These are phyloP conservation scores for Aspergillus piperis DNA, from an alignment of 2,329 filamentous ascomycete genomes.

Conservation along the genomic window DNA sequence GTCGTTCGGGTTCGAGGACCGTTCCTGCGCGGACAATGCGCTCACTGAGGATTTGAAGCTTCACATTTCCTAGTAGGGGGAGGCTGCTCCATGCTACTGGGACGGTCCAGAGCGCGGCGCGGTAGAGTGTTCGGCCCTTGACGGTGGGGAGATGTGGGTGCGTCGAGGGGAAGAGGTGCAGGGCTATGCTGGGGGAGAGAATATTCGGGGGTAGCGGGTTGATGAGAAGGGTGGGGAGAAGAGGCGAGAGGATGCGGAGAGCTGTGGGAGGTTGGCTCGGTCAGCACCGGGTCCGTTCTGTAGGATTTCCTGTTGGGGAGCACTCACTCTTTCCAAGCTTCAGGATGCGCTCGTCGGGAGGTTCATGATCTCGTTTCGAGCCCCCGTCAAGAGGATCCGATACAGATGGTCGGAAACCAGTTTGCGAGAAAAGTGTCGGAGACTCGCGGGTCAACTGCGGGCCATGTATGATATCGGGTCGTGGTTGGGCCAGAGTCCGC, in stretches of 20 bases:
- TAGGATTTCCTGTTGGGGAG: not conserved
- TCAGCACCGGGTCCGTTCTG: constrained; percentile 8
- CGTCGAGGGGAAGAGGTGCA: constrained; percentile 65
- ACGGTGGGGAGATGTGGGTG: constrained; percentile 78
- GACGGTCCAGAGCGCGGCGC: constrained; percentile 91
- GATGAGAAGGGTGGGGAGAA: constrained; percentile 61
- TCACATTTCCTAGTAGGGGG: constrained; percentile 86
- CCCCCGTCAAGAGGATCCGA: constrained; percentile 24
- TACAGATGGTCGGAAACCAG: constrained; percentile 22
- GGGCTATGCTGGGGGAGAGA: constrained; percentile 61
- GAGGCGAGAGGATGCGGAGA: constrained; percentile 62
- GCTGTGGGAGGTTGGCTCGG: constrained; percentile 42
- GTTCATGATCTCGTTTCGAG: constrained; percentile 45
- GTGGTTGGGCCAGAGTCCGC: constrained; percentile 39
- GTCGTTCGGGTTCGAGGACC: constrained; percentile 38
- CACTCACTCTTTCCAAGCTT: constrained; percentile 63
- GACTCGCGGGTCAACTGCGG: constrained; percentile 34
- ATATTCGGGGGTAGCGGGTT: constrained; percentile 64
- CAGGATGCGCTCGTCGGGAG: constrained; percentile 60
- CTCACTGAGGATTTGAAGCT: constrained; percentile 83
- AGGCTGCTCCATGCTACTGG: constrained; percentile 94
- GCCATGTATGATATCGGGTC: constrained; percentile 38
- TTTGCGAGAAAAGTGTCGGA: constrained; percentile 28
- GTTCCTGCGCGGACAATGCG: constrained; percentile 70
- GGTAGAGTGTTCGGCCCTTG: constrained; percentile 84